Conservation (phyloP, 2,329 filamentous ascomycete genomes). For the Xylaria sp. region DNA sequence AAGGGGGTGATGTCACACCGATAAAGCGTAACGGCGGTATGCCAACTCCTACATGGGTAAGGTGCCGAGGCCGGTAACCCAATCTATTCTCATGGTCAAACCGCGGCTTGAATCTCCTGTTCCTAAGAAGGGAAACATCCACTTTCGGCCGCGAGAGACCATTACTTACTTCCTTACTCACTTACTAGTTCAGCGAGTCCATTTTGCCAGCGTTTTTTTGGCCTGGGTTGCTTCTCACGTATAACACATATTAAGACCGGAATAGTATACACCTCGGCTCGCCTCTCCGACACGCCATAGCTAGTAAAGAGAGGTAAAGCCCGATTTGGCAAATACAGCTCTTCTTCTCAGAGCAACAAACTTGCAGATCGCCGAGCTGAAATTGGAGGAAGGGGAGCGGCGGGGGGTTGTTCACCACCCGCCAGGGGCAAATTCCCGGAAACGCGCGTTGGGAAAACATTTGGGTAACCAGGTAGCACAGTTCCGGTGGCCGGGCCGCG, state of each 20-base stretch:
- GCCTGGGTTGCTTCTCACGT: neutral
- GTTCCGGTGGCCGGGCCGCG: slow-evolving; percentile 26
- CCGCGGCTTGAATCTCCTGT: neutral
- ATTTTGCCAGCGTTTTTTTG: neutral
- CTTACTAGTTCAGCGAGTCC: neutral
- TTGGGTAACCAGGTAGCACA: slow-evolving; percentile 35
- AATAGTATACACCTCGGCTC: slow-evolving; percentile 5
- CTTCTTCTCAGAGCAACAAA: neutral
- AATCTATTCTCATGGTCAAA: neutral
- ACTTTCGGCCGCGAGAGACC: neutral
- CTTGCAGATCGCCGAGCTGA: slow-evolving; percentile 3
- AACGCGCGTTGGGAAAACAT: neutral
- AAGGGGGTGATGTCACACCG: slow-evolving; percentile 11
- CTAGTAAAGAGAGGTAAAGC: neutral
- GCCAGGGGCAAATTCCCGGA: too few relatives aligned
- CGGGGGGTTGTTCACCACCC: neutral
- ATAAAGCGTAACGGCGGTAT: neutral
- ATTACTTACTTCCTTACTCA: too few relatives aligned
- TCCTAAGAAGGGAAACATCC: neutral
- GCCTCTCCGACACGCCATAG: neutral
- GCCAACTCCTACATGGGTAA: neutral
- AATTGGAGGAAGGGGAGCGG: slow-evolving; percentile 15
- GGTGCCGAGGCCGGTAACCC: neutral
- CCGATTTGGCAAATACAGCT: slow-evolving; percentile 3
- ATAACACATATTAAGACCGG: neutral